Percentiles rank a stretch among this genome's conserved stretches.
Conservation (phyloP, 495 filamentous ascomycete species). For the Aspergillus olivimuriae region DNA sequence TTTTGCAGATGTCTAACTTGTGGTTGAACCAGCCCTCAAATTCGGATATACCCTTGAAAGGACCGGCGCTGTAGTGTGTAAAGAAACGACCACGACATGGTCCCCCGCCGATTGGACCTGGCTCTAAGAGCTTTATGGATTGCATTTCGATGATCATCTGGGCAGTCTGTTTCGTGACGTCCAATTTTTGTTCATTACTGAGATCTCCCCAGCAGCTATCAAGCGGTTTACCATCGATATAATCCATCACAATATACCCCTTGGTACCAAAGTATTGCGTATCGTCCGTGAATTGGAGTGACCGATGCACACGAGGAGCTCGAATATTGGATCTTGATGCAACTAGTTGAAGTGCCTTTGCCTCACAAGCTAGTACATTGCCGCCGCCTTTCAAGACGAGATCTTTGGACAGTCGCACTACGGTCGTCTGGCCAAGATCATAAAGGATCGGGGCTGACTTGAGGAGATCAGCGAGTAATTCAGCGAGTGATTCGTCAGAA, state of each 20-base stretch:
- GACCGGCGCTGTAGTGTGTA: neutral
- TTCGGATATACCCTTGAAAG: neutral
- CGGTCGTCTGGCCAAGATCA: slow-evolving; percentile 7
- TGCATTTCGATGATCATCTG: neutral
- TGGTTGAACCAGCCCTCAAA: neutral
- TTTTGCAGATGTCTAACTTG: neutral
- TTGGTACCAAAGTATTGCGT: slow-evolving; percentile 19
- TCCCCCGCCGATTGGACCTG: neutral
- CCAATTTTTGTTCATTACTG: slow-evolving; percentile 6
- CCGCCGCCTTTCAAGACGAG: slow-evolving; percentile 16
- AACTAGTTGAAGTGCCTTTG: too few species aligned
- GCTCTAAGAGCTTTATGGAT: neutral
- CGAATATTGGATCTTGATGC: too few species aligned
- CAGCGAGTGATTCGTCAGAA: too few species aligned
- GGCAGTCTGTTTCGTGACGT: slow-evolving; percentile 13
- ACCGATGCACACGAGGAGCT: slow-evolving; percentile 16
- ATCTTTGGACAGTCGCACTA: slow-evolving; percentile 14
- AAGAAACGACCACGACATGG: neutral
- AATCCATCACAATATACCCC: slow-evolving; percentile 32
- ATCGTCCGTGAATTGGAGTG: slow-evolving; percentile 14
- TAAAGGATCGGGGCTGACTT: slow-evolving; percentile 10
- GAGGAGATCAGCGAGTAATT: too few species aligned
- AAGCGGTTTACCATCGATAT: slow-evolving; percentile 19
- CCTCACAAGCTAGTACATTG: slow-evolving; percentile 14
- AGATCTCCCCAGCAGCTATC: slow-evolving; percentile 20